Evolutionary conservation across 495 filamentous ascomycete species (phyloP).

Genomic region (Geopyxis carbonaria): DNA sequence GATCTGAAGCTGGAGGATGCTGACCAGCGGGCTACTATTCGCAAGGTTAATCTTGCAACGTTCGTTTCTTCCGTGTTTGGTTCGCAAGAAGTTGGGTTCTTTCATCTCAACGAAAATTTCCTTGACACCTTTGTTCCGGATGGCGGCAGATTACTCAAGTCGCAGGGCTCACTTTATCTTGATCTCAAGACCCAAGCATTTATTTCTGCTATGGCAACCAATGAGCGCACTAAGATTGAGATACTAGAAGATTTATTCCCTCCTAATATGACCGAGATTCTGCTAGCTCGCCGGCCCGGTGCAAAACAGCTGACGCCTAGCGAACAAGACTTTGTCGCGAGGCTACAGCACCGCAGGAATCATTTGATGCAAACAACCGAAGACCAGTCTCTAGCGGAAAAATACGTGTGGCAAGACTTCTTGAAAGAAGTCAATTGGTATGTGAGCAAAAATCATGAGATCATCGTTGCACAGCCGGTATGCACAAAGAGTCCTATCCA

Average conservation of each 20-base stretch:
- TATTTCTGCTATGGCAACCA: constrained; percentile 49
- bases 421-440: constrained; percentile 54
- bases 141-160: constrained; percentile 51
- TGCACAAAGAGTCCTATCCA: constrained; percentile 11
- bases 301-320: constrained; percentile 45
- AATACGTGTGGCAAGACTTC: constrained; percentile 69
- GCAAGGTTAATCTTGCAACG: constrained; percentile 74
- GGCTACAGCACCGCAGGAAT: constrained; percentile 44
- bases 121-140: constrained; percentile 69
- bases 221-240: constrained; percentile 45
- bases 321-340: constrained; percentile 57
- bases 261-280: constrained; percentile 41
- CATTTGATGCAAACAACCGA: constrained; percentile 47
- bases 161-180: constrained; percentile 54
- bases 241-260: constrained; percentile 63
- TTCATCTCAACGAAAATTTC: constrained; percentile 70
- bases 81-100: constrained; percentile 63
- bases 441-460: constrained; percentile 55
- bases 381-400: constrained; percentile 49
- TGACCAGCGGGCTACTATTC: constrained; percentile 55
- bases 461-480: constrained; percentile 40
- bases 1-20: constrained; percentile 54
- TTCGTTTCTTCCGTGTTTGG: constrained; percentile 71
- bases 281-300: constrained; percentile 49
- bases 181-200: constrained; percentile 78